Evolutionary conservation across 257 asterid genomes (phyloP).

Genomic region (Ophiorrhiza pumila): DNA sequence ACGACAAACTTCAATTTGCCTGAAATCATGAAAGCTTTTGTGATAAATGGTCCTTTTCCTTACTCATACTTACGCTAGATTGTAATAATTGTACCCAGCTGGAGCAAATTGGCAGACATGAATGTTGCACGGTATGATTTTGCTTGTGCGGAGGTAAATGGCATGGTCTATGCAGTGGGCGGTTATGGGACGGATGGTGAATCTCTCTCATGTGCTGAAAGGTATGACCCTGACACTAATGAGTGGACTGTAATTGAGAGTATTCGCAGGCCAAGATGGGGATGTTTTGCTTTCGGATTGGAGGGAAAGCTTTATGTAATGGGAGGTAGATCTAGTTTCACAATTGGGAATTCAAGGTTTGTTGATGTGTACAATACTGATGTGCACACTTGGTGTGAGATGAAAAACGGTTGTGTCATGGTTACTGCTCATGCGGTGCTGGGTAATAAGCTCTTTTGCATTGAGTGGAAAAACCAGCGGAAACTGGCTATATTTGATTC

Average conservation of each 20-base stretch:
- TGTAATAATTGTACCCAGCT: conserved; percentile 39
- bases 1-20: neutral
- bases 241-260: conserved; percentile 61
- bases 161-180: conserved; percentile 64
- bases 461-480: conserved; percentile 88
- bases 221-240: conserved; percentile 58
- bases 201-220: conserved; percentile 68
- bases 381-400: conserved; percentile 51
- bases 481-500: conserved; percentile 55
- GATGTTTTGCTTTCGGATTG: conserved; percentile 66
- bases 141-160: conserved; percentile 77
- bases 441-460: conserved; percentile 63
- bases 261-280: conserved; percentile 73
- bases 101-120: conserved; percentile 77
- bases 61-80: neutral
- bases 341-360: conserved; percentile 69
- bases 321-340: conserved; percentile 88
- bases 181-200: conserved; percentile 68
- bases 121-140: conserved; percentile 77
- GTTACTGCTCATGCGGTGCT: conserved; percentile 74
- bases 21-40: neutral
- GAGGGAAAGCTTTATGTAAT: conserved; percentile 69
- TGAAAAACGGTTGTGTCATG: conserved; percentile 89
- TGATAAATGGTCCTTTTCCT: neutral
- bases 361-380: conserved; percentile 64